Evolutionary conservation across 352 stramenopile genomes (phyloP), one percentile per base, ranked within the genome.

Genomic region (Pythium graminicola): DNA sequence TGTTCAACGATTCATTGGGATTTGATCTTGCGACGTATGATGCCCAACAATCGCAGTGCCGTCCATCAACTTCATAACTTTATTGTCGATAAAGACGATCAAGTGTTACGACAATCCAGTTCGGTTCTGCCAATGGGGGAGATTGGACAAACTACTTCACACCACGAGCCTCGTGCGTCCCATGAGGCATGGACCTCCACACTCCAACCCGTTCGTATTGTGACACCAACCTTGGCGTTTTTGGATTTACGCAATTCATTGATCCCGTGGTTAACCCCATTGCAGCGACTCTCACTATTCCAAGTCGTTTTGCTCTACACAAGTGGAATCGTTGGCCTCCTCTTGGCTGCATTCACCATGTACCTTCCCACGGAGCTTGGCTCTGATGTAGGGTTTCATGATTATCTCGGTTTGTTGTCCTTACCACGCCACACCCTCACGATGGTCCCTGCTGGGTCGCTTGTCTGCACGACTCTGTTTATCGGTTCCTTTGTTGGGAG

Each of bases 291-390:
- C 17, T 13, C 22, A 1, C 29, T 40, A 13, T 7, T 31, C n/a
- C 32, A 6, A 2, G 50, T 23, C 8, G n/a, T 35, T 22, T 20
- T 22, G 8, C 20, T 57, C 27, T 50, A 50, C 20, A 39, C n/a
- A 4, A 44, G 9, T 9, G 46, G 46, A 1, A 23, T 32, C 8
- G 7, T 54, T 26, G 55, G 55, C 1, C n/a, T 63, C 3, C 3
- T 47, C 11, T 32, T 58, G 13, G 50, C 32, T 32, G 57, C 49
- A 13, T 50, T 64, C 26, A 59, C 57, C 11, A 63, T 63, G 55
- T 63, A 63, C 55, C 55, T 5, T 35, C 46, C 3, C 39, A 28
- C 17, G 24, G 52, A 23, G 28, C 24, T 5, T 8, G 22, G 20
- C 43, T 13, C 17, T n/a, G 27, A 31, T 2, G 7, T 27, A 8